Conservation (phyloP, 1,139 yeast genomes). For the Pichia sp. region DNA sequence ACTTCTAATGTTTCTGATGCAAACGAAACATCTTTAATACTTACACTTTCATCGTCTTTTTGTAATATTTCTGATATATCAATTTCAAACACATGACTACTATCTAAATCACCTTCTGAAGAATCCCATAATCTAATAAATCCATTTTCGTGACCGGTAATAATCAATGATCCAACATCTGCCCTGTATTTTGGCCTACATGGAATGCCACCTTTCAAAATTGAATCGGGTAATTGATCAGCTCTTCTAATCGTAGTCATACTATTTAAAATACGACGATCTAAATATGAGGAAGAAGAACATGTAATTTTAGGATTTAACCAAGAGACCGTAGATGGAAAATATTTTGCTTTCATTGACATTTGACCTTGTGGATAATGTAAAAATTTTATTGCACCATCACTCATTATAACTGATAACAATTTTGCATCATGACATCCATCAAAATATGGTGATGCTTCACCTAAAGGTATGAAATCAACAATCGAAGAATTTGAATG, state of each 20-base stretch:
- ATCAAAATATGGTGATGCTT: slow-evolving; percentile 56
- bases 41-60: slow-evolving; percentile 36
- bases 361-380: slow-evolving; percentile 51
- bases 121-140: slow-evolving; percentile 75
- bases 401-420: slow-evolving; percentile 50
- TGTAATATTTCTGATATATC: slow-evolving; percentile 42
- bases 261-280: slow-evolving; percentile 31
- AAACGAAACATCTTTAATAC: slow-evolving; percentile 58
- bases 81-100: slow-evolving; percentile 52
- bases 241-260: slow-evolving; percentile 27
- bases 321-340: slow-evolving; percentile 79
- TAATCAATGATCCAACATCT: slow-evolving; percentile 41
- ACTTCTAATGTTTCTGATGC: slow-evolving; percentile 77
- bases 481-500: slow-evolving; percentile 39
- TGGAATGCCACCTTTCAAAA: slow-evolving; percentile 77
- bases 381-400: slow-evolving; percentile 52
- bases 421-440: slow-evolving; percentile 67
- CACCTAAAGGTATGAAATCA: slow-evolving; percentile 47
- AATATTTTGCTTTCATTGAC: slow-evolving; percentile 50
- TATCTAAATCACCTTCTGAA: slow-evolving; percentile 68
- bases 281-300: slow-evolving; percentile 42
- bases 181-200: slow-evolving; percentile 57
- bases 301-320: slow-evolving; percentile 67
- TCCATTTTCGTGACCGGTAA: slow-evolving; percentile 83
- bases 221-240: slow-evolving; percentile 26